Base-by-base conservation (phyloP, 1,139 yeast genomes). In the Blastobotrys apis region DNA sequence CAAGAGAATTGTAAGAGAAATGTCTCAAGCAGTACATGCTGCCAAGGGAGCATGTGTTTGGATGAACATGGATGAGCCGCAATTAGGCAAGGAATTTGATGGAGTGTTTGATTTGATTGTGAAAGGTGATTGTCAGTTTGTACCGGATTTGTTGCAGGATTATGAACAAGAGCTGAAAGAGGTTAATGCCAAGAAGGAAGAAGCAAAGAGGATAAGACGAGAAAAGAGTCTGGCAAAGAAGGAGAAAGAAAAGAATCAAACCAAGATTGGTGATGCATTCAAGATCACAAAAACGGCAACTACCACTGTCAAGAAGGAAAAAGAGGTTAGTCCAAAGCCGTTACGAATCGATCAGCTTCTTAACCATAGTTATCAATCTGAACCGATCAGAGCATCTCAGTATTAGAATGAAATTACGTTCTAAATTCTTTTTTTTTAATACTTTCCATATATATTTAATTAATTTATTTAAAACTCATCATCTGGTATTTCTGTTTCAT, bases 21-120 rank as follows among this genome's bases (percentile, higher is more conserved):
- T 87, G 64, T 77, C 88, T 3, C 75, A 75, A 48, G 74, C 79
- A 2, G 81, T 87, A 6, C 88, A 80, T 57, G 69, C 76, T 1
- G 69, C 72, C 21, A 73, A 69, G 43, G 83, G 84, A 0, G 73
- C 74, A 44, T 74, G 78, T 1, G 69, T 79, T 2, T 79, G 81
- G 78, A 58, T 78, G 32, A 78, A 78, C 53, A 67, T 69, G 32
- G 83, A 78, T 37, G 68, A 69, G 43, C 80, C 81, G 2, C 65
- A 77, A 0, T 70, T 71, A 54, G 53, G 54, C 33, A 67, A 72
- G 25, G 80, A 76, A 51, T 70, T 71, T 49, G 72, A 77, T 26
- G 79, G 75, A 9, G 60, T 70, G 49, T 70, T 78, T 50, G 84
- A 80, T 53, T 54, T 79, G 41, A 64, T 77, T 15, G 73, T 79